Conservation (phyloP, 2,329 filamentous ascomycete species). For the Aspergillus calidoustus region DNA sequence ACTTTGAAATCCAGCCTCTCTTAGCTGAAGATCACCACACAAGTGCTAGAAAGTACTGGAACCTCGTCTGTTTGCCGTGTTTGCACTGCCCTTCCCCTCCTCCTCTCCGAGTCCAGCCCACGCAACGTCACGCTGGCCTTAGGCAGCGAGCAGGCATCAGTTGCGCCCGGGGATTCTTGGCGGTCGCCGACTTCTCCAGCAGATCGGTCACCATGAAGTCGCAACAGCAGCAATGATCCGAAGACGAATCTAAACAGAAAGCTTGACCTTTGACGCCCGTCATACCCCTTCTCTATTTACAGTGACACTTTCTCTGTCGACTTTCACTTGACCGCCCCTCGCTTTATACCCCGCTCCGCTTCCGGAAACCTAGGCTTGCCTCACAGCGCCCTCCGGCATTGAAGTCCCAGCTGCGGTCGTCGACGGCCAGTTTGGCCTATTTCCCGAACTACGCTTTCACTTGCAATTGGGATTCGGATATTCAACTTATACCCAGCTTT, state of each 20-base stretch:
- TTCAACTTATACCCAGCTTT: background rate
- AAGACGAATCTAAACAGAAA: background rate
- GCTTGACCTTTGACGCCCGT: no score
- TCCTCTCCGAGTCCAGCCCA: slow-evolving; percentile 22
- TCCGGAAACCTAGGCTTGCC: slow-evolving; percentile 1
- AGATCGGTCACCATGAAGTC: background rate
- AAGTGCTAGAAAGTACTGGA: slow-evolving; percentile 48
- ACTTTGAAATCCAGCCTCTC: slow-evolving; percentile 21
- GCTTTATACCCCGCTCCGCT: slow-evolving; percentile 6
- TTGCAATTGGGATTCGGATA: background rate
- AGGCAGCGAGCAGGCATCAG: background rate
- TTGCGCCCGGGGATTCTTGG: slow-evolving; percentile 3
- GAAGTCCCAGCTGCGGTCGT: background rate
- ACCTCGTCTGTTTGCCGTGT: slow-evolving; percentile 40
- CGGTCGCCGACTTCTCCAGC: slow-evolving; percentile 1
- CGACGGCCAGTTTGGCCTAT: background rate
- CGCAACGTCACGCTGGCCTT: slow-evolving; percentile 17
- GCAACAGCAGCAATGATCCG: slow-evolving; percentile 1
- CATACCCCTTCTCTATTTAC: background rate
- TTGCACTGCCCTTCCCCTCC: slow-evolving; percentile 29
- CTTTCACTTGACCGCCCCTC: background rate
- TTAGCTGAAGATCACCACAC: slow-evolving; percentile 29
- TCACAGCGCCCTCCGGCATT: background rate
- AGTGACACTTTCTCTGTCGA: background rate
- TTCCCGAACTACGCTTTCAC: background rate